Evolutionary conservation across 805 yeast species (phyloP).

Genomic region (Ogataea corticis): DNA sequence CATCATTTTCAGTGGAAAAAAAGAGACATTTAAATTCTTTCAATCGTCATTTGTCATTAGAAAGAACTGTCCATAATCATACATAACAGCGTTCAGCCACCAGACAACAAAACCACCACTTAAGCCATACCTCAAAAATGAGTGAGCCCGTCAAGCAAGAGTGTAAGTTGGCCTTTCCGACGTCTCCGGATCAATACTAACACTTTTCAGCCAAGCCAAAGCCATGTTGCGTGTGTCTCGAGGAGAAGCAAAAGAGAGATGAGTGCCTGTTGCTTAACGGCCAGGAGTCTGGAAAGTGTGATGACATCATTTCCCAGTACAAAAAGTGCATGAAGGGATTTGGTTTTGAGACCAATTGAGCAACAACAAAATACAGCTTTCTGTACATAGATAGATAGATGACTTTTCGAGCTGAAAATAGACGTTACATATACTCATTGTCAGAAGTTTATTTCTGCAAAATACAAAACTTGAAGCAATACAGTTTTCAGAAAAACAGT

Average conservation of each 20-base stretch:
- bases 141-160: constrained; percentile 23
- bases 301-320: constrained; percentile 66
- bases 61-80: neutral
- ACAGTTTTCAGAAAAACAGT: too few relatives aligned
- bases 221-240: constrained; percentile 95
- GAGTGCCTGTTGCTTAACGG: constrained; percentile 84
- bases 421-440: too few relatives aligned
- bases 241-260: constrained; percentile 62
- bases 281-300: constrained; percentile 80
- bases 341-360: constrained; percentile 62
- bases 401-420: too few relatives aligned
- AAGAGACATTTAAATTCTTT: too few relatives aligned
- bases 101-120: neutral
- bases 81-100: too few relatives aligned
- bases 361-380: neutral
- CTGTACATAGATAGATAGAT: neutral
- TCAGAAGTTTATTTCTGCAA: too few relatives aligned
- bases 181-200: constrained; percentile 4
- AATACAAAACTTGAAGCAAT: too few relatives aligned
- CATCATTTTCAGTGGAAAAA: neutral
- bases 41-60: too few relatives aligned
- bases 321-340: constrained; percentile 89
- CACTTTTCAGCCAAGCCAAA: constrained; percentile 59
- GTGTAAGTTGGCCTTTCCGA: constrained; percentile 20
- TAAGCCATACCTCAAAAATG: constrained; percentile 12